Conservation (phyloP, 441 rosid genomes). For the Populus hybrid region DNA sequence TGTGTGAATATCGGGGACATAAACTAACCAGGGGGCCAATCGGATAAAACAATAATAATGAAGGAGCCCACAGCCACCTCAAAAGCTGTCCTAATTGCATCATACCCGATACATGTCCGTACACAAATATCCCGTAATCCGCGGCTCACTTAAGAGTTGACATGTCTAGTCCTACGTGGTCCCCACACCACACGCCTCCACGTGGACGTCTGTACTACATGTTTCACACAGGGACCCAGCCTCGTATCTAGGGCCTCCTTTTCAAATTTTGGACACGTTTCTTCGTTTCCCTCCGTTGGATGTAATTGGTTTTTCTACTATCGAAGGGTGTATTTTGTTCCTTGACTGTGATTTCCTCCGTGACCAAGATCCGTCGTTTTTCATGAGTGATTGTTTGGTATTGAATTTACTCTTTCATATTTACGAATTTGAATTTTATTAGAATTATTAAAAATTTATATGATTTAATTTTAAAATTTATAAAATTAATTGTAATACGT, state of each 20-base stretch:
- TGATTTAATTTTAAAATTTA: no score
- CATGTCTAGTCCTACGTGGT: slow-evolving; percentile 26
- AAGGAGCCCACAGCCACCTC: not conserved
- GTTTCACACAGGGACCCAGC: slow-evolving; percentile 14
- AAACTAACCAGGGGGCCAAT: no score
- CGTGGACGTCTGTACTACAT: slow-evolving; percentile 33
- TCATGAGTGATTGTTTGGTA: no score
- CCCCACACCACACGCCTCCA: slow-evolving; percentile 23
- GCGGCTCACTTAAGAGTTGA: slow-evolving; percentile 18
- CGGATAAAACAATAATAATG: not conserved
- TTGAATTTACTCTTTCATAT: no score
- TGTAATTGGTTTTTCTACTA: not conserved
- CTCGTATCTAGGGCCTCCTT: not conserved
- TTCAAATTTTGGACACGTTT: not conserved
- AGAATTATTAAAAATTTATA: no score
- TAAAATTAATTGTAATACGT: no score
- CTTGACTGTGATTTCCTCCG: no score
- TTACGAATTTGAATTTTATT: no score
- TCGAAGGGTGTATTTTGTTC: no score
- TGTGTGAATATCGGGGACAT: no score
- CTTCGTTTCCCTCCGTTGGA: not conserved
- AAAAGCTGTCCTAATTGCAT: not conserved
- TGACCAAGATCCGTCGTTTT: no score
- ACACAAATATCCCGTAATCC: slow-evolving; percentile 36
- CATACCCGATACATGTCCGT: slow-evolving; percentile 22